Base-by-base conservation (phyloP, 164 flowering plant species). In the Vitis labrusca region DNA sequence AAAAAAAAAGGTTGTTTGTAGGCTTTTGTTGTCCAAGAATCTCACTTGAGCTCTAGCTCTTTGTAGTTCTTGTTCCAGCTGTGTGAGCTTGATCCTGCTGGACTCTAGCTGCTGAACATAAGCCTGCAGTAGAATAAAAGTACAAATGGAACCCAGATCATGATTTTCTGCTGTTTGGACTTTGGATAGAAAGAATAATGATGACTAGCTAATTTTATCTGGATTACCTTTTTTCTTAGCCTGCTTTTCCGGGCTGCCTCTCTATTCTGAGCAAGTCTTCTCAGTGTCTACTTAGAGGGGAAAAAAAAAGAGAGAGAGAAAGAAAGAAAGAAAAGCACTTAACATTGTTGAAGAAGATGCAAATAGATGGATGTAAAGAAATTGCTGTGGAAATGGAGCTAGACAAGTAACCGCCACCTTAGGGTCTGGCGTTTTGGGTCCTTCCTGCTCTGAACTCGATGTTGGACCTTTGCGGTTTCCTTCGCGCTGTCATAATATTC, bases 181-280 rank as follows among this genome's bases (percentile, higher is more conserved):
- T 54, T 54, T 10, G 27, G 27, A 10, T n/a, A 58, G 5, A 58
- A 9, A 9, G 10, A 7, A 4, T 61, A 23, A 61, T 61, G 3
- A 60, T 60, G 44, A 59, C 5, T 11, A 60, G 19, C 51, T 37
- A 3, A 37, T 37, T 37, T 37, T 2, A 6, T 27, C 50, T 63
- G 68, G 51, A 69, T 66, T 29, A 84, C 99, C 97, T 96, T 96
- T 78, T 96, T 96, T 69, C 99, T 85, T 1, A 96, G 87, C 77
- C 99, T 91, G 89, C 99, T 96, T 84, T 96, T 96, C 84, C 99
- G 84, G 16, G 99, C 99, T 80, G 99, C 99, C 71, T 96, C 99
- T 78, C 99, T 86, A 88, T 96, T 96, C 86, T 96, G 99, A 73
- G 99, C 98, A 57, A 96, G 97, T 75, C 99, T 89, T 83, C 99